Evolutionary conservation across 108 stramenopile genomes (phyloP).

Genomic region (Craspedostauros australis): DNA sequence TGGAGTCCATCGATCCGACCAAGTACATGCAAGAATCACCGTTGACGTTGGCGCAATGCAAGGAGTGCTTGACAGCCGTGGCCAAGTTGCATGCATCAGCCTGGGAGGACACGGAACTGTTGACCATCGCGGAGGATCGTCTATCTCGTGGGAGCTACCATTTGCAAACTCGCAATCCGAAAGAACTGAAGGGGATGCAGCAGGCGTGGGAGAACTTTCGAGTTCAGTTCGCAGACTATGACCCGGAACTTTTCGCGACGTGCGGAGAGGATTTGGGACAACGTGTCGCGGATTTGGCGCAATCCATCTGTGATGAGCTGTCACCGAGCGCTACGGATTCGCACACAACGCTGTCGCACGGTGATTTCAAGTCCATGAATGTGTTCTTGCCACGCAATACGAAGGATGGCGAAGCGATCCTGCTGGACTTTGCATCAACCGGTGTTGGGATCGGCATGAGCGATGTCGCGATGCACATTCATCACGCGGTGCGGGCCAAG

Average conservation of each 20-base stretch:
- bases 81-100: constrained; percentile 68
- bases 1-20: constrained; percentile 26
- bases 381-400: constrained; percentile 44
- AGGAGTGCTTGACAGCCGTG: constrained; percentile 43
- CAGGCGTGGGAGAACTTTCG: constrained; percentile 57
- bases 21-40: constrained; percentile 68
- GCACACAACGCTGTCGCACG: constrained; percentile 67
- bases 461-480: constrained; percentile 82
- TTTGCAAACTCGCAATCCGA: constrained; percentile 61
- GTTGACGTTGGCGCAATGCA: constrained; percentile 34
- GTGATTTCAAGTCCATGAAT: constrained; percentile 81
- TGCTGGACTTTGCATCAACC: constrained; percentile 76
- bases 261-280: constrained; percentile 32
- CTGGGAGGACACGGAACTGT: constrained; percentile 47
- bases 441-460: constrained; percentile 69
- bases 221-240: constrained; percentile 10
- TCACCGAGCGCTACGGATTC: constrained; percentile 46
- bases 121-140: constrained; percentile 25
- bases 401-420: constrained; percentile 18
- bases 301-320: constrained; percentile 50
- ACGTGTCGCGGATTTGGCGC: constrained; percentile 46
- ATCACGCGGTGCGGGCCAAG: constrained; percentile 51
- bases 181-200: constrained; percentile 47
- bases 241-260: constrained; percentile 1
- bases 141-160: constrained; percentile 60